phyloP scores from a whole-genome alignment of 139 green algal genomes.

The Picochlorum sp. region DNA sequence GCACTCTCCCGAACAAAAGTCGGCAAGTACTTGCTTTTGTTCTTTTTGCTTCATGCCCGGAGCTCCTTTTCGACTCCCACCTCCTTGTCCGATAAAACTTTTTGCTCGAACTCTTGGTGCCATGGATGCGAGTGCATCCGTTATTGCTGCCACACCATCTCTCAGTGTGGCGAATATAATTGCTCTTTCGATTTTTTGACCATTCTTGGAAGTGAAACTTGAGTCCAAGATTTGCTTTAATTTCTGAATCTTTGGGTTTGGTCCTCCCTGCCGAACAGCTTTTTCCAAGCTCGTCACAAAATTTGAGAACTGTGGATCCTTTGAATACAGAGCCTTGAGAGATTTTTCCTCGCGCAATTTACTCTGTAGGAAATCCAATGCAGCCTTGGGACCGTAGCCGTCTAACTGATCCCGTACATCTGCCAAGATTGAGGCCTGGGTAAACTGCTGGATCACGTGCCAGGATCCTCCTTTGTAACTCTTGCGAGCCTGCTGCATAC shows the following conservation, averaged over 20 bases:
- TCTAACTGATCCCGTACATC: constrained; percentile 34
- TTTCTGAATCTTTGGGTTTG: constrained; percentile 7
- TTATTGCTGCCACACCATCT: constrained; percentile 64
- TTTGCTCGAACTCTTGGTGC: constrained; percentile 40
- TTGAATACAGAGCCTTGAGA: constrained; percentile 15
- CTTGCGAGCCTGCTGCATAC: constrained; percentile 11
- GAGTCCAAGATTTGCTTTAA: constrained; percentile 21
- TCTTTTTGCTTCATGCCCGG: constrained; percentile 44
- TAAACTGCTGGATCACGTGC: constrained; percentile 4
- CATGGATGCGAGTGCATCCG: constrained; percentile 43
- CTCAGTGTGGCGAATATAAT: constrained; percentile 78
- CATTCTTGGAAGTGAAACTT: constrained; percentile 2
- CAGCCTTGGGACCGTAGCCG: constrained; percentile 21
- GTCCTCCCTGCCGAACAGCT: background rate
- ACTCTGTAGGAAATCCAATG: background rate
- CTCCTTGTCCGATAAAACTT: constrained; percentile 75
- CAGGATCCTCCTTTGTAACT: background rate
- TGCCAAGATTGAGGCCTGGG: constrained; percentile 30
- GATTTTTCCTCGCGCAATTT: constrained; percentile 13
- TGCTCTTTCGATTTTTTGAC: constrained; percentile 17
- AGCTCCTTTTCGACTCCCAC: constrained; percentile 2
- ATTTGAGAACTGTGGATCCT: constrained; percentile 26
- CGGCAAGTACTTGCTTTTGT: constrained; percentile 51
- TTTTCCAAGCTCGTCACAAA: constrained; percentile 16
- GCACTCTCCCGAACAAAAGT: constrained; percentile 49